Evolutionary conservation across 495 filamentous ascomycete genomes (phyloP).

Genomic region (Tuber brumale): DNA sequence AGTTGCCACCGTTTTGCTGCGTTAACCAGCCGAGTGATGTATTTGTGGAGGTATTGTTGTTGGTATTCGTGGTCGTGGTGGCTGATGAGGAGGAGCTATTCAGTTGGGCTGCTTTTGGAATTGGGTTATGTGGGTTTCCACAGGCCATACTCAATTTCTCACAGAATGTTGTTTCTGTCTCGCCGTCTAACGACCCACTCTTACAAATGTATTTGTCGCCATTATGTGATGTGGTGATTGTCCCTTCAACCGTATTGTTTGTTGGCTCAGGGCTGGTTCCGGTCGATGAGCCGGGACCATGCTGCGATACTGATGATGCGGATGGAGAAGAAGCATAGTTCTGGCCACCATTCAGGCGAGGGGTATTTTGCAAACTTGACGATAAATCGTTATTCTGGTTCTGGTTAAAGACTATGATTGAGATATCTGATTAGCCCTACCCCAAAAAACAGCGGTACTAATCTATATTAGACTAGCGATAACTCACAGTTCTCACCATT

Average conservation of each 20-base stretch:
- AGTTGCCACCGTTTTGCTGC: conserved; percentile 77
- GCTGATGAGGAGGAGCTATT: conserved; percentile 20
- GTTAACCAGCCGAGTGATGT: conserved; percentile 66
- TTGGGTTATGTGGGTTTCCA: conserved; percentile 62
- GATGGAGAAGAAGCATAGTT: conserved; percentile 51
- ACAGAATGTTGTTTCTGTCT: conserved; percentile 52
- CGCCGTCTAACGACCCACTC: conserved; percentile 40
- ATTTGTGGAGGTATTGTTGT: conserved; percentile 13
- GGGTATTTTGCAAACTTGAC: conserved; percentile 35
- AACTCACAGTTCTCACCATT: conserved; percentile 36
- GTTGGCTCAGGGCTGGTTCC: conserved; percentile 70
- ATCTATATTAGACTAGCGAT: neutral
- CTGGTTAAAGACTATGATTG: conserved; percentile 38
- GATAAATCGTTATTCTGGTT: conserved; percentile 41
- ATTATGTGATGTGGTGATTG: conserved; percentile 26
- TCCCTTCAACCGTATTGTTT: conserved; percentile 38
- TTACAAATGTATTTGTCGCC: conserved; percentile 39
- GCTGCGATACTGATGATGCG: conserved; percentile 58
- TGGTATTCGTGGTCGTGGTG: conserved; percentile 16
- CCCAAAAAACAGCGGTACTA: neutral
- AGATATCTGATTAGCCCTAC: neutral
- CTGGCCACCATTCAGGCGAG: conserved; percentile 36
- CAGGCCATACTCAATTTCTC: conserved; percentile 66
- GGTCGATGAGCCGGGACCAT: conserved; percentile 71
- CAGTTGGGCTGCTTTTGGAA: conserved; percentile 45